phyloP scores from a whole-genome alignment of 257 asterid species.

The Paraleonurus japonicus region DNA sequence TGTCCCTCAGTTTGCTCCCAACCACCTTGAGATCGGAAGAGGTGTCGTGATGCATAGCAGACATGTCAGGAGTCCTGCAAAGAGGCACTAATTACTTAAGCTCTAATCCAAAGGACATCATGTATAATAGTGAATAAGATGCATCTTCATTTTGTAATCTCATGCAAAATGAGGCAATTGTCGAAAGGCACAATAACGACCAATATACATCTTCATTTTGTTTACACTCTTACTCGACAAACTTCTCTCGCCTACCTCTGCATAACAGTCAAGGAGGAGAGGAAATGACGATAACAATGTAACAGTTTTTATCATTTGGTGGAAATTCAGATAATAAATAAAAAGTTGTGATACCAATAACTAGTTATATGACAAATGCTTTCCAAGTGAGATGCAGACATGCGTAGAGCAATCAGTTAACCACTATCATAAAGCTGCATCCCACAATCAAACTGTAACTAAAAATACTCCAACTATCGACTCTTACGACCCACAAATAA shows the following conservation, averaged over 20 bases:
- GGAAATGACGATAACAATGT: neutral
- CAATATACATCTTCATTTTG: neutral
- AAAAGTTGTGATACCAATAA: neutral
- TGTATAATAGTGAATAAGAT: neutral
- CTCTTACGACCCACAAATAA: too few species aligned
- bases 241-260: neutral
- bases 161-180: neutral
- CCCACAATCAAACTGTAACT: neutral
- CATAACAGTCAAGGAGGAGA: neutral
- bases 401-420: neutral
- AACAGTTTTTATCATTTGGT: neutral
- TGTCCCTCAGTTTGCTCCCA: conserved; percentile 63
- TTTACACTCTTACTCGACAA: neutral
- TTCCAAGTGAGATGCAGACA: neutral
- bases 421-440: neutral
- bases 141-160: too few species aligned
- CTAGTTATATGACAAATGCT: neutral
- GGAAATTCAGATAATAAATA: neutral
- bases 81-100: conserved; percentile 12
- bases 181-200: neutral
- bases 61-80: conserved; percentile 77
- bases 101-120: neutral
- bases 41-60: conserved; percentile 82
- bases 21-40: conserved; percentile 85
- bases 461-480: too few species aligned